These are phyloP conservation scores for Cyclotella cryptica DNA, from an alignment of 108 stramenopile species.

Conservation along the genomic window DNA sequence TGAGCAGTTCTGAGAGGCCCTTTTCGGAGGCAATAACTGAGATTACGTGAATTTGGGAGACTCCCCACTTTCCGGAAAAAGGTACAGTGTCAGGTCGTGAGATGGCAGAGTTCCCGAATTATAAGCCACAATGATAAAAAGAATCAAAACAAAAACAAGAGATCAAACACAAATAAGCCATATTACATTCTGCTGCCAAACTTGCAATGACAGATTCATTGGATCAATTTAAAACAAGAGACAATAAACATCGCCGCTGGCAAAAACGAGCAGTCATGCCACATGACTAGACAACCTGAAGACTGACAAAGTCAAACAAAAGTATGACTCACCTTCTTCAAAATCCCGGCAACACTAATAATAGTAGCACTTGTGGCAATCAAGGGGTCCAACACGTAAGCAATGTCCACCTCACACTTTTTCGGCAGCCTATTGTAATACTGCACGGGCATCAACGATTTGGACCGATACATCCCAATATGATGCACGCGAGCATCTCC, in stretches of 20 bases:
- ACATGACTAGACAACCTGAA: neutral
- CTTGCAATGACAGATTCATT: too few species aligned
- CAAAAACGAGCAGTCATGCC: neutral
- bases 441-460: slow-evolving; percentile 84
- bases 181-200: neutral
- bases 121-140: neutral
- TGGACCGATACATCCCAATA: slow-evolving; percentile 96
- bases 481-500: slow-evolving; percentile 95
- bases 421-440: slow-evolving; percentile 97
- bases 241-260: neutral
- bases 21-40: slow-evolving; percentile 82
- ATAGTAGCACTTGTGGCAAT: slow-evolving; percentile 93
- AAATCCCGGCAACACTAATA: slow-evolving; percentile 86
- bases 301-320: neutral
- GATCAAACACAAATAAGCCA: neutral
- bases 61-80: slow-evolving; percentile 75
- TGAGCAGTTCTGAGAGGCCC: slow-evolving; percentile 74
- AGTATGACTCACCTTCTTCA: slow-evolving; percentile 92
- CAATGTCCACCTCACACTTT: slow-evolving; percentile 79
- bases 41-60: slow-evolving; percentile 84
- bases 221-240: too few species aligned
- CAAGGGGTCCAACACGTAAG: slow-evolving; percentile 94
- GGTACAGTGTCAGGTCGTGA: neutral
- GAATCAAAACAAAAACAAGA: slow-evolving; percentile 2
- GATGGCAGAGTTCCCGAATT: neutral